Evolutionary conservation across 768 basidiomycete genomes (phyloP), one percentile per base, ranked within the genome.

Genomic region (Russula ochroleuca): DNA sequence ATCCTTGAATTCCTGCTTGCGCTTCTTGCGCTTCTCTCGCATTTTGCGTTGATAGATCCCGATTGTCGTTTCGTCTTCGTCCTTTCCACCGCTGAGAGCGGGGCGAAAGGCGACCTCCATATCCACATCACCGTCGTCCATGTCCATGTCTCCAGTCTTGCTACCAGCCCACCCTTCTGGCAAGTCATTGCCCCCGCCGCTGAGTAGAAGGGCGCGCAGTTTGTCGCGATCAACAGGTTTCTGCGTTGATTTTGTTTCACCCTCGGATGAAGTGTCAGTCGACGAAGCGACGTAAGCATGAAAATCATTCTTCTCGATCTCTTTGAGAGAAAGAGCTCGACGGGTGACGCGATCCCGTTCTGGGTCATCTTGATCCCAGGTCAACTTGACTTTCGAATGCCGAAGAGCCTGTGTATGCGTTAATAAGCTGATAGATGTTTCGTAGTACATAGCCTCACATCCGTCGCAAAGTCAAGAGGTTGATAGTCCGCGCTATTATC

Each of bases 291-390:
- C 65, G 57, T 75, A 75, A 13, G 74, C 88, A 57, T 80, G 84
- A 79, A 96, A 98, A 70, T 98, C 94, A 59, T 85, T 84, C 63
- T 95, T 89, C 54, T 97, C 94, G 31, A 98, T 87, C 72, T 98
- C 93, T 71, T 93, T 87, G 58, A 83, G 81, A 0, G 90, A 84
- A 47, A 97, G 78, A 0, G 79, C 78, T 23, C 94, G 87, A 51
- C 94, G 85, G 1, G 94, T 92, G 54, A 94, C 69, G 49, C 85
- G 85, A 61, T 80, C 82, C 45, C 96, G 87, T 70, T 94, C 90
- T 0, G 91, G 87, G 68, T 98, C 95, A 73, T 98, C 97, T 59
- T 94, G 92, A 68, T 99, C 97, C 97, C 97, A 99, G 5, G 95
- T 97, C 37, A 98, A 82, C 71, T 92, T 97, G 64, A 98, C 96